Conservation (phyloP, 1,139 yeast species). For the Sugiyamaella grinbergsii region DNA sequence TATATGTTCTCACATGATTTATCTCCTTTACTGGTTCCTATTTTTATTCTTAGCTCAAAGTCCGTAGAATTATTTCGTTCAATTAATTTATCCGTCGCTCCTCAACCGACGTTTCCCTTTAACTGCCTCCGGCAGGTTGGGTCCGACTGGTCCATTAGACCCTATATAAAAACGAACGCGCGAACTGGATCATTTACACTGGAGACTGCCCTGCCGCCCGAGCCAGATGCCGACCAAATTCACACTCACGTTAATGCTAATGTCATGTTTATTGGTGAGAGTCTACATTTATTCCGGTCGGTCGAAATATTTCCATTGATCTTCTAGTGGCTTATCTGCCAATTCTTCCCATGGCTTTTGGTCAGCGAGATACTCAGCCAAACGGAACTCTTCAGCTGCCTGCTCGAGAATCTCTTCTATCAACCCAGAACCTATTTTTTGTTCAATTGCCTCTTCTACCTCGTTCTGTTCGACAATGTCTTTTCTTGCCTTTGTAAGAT, state of each 20-base stretch:
- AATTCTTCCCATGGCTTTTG: slow-evolving; percentile 60
- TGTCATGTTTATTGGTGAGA: slow-evolving; percentile 24
- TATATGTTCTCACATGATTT: neutral
- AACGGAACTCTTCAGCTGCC: slow-evolving; percentile 76
- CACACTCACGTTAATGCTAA: slow-evolving; percentile 2
- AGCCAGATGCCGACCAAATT: neutral
- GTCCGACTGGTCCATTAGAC: neutral
- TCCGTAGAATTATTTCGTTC: slow-evolving; percentile 14
- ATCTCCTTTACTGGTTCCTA: neutral
- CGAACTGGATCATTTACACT: no score
- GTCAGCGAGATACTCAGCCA: slow-evolving; percentile 67
- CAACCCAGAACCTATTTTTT: slow-evolving; percentile 76
- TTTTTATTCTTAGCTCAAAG: neutral
- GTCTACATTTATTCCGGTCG: slow-evolving; percentile 16
- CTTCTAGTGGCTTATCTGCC: slow-evolving; percentile 46
- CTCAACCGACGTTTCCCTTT: no score
- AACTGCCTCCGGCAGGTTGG: slow-evolving; percentile 6
- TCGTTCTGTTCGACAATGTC: slow-evolving; percentile 65
- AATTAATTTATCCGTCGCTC: slow-evolving; percentile 8
- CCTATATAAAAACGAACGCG: no score
- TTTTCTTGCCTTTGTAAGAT: slow-evolving; percentile 70
- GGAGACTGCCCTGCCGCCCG: neutral
- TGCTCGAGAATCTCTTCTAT: slow-evolving; percentile 82
- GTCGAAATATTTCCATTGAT: slow-evolving; percentile 45
- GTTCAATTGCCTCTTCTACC: slow-evolving; percentile 68